Percentiles rank a stretch among this genome's conserved stretches.
Conservation (phyloP, 768 basidiomycete species). For the Fistulinella prunicolor region DNA sequence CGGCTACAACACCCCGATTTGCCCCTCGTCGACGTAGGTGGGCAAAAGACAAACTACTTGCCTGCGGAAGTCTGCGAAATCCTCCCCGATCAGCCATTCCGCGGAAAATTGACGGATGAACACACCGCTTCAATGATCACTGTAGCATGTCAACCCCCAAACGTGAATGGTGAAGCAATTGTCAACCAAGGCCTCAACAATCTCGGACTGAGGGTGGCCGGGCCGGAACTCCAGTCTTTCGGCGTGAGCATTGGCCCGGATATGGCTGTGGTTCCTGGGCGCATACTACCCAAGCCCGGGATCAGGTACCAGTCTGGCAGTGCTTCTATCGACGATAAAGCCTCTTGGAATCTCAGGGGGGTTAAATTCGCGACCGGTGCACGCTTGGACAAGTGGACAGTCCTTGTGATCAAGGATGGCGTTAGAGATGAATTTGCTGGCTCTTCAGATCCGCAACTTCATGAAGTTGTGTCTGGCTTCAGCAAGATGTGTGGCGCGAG, state of each 20-base stretch:
- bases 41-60: conserved; percentile 39
- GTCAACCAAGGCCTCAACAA: conserved; percentile 39
- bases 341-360: conserved; percentile 53
- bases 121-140: conserved; percentile 52
- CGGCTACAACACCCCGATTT: conserved; percentile 38
- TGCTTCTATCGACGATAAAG: conserved; percentile 40
- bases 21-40: conserved; percentile 49
- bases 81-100: conserved; percentile 38
- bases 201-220: conserved; percentile 39
- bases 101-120: conserved; percentile 54
- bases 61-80: conserved; percentile 52
- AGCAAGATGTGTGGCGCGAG: conserved; percentile 56
- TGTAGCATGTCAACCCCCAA: conserved; percentile 47
- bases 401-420: conserved; percentile 64
- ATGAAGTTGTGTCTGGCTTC: conserved; percentile 48
- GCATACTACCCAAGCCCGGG: conserved; percentile 43
- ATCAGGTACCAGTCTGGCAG: conserved; percentile 39
- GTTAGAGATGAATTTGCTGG: conserved; percentile 57
- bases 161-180: conserved; percentile 47
- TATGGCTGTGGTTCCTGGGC: conserved; percentile 56
- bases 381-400: conserved; percentile 58
- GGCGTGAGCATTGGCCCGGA: conserved; percentile 45
- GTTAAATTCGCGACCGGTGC: conserved; percentile 61
- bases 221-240: conserved; percentile 40
- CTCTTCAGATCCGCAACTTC: conserved; percentile 52